These are phyloP conservation scores for Mortierella polycephala DNA, from an alignment of 371 early-diverging fungal genomes.

Conservation along the genomic window DNA sequence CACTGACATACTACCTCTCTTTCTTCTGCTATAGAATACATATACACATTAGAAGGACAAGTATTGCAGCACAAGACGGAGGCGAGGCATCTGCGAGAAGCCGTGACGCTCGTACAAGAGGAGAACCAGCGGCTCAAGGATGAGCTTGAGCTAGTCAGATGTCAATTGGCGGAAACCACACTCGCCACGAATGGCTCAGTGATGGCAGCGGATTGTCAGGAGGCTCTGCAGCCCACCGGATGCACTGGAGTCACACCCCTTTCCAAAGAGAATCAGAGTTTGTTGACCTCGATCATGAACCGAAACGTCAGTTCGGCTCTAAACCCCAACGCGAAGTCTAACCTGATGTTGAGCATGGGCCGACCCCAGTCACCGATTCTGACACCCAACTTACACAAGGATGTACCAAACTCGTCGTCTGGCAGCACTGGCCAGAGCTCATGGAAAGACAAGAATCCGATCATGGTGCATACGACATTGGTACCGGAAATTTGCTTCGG, in stretches of 20 bases:
- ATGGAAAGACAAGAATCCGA: slow-evolving; percentile 43
- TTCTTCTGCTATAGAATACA: slow-evolving; percentile 71
- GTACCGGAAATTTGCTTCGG: slow-evolving; percentile 36
- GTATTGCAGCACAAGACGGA: slow-evolving; percentile 71
- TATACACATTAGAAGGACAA: slow-evolving; percentile 81
- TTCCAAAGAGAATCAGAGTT: slow-evolving; percentile 23
- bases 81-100: slow-evolving; percentile 40
- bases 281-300: slow-evolving; percentile 37
- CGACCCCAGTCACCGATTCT: slow-evolving; percentile 31
- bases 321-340: slow-evolving; percentile 26
- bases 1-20: background rate
- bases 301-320: slow-evolving; percentile 7
- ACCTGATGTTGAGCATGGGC: slow-evolving; percentile 17
- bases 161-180: slow-evolving; percentile 20
- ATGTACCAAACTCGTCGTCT: slow-evolving; percentile 44
- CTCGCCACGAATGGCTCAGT: background rate
- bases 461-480: slow-evolving; percentile 27
- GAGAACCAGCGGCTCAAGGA: slow-evolving; percentile 40
- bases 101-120: slow-evolving; percentile 36
- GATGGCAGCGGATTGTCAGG: background rate
- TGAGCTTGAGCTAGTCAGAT: slow-evolving; percentile 28
- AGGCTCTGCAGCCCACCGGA: slow-evolving; percentile 1
- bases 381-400: slow-evolving; percentile 34
- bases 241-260: slow-evolving; percentile 4
- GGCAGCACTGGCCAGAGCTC: slow-evolving; percentile 4